These are phyloP conservation scores for Gelatoporia subvermispora DNA, from an alignment of 768 basidiomycete genomes.

Conservation along the genomic window DNA sequence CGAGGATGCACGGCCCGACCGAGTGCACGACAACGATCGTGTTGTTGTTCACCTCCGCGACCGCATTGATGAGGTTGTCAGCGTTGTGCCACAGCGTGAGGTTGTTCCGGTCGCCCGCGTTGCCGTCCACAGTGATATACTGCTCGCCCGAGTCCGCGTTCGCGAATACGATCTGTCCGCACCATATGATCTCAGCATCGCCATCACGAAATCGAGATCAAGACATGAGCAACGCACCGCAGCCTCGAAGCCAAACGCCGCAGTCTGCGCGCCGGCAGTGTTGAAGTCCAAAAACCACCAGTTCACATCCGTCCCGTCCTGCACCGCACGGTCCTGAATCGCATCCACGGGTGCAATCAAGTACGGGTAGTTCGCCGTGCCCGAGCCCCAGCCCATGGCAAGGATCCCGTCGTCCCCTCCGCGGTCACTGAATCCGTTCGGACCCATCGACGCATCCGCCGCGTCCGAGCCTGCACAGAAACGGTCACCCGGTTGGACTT, in stretches of 20 bases:
- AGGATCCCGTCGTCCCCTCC: constrained; percentile 53
- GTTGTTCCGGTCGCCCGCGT: constrained; percentile 71
- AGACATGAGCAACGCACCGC: constrained; percentile 2
- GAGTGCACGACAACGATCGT: constrained; percentile 65
- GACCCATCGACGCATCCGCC: constrained; percentile 38
- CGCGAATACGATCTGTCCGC: constrained; percentile 60
- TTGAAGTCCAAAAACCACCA: constrained; percentile 24
- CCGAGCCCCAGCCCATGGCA: constrained; percentile 82
- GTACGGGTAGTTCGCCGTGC: constrained; percentile 73
- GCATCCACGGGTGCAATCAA: constrained; percentile 79
- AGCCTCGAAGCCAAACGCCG: constrained; percentile 52
- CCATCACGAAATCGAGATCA: background rate
- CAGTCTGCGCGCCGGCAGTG: constrained; percentile 13
- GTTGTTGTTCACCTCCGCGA: constrained; percentile 63
- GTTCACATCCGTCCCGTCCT: constrained; percentile 32
- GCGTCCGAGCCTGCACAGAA: constrained; percentile 38
- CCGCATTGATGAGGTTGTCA: constrained; percentile 63
- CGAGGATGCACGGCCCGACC: constrained; percentile 33
- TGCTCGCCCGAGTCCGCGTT: constrained; percentile 82
- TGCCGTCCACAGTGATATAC: constrained; percentile 77
- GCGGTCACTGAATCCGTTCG: constrained; percentile 43
- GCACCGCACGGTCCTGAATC: constrained; percentile 66
- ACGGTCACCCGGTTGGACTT: background rate
- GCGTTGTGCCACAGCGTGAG: constrained; percentile 72
- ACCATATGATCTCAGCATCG: background rate